Base-by-base conservation (phyloP, 23 red algal genomes). In the Gracilaria vermiculophylla region DNA sequence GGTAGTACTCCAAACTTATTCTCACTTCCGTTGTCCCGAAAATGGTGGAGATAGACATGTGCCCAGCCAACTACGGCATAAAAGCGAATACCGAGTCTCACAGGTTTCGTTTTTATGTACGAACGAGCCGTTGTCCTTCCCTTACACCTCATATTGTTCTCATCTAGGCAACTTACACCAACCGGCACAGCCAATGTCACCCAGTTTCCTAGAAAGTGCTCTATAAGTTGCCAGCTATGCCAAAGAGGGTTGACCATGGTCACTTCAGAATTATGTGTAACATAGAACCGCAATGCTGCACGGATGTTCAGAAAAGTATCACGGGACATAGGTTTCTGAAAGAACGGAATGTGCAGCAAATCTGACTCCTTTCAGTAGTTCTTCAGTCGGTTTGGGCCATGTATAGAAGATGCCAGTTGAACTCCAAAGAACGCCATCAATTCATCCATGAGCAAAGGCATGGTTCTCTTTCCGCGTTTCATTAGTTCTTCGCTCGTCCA, bases 51-150 rank as follows among this genome's bases (percentile, higher is more conserved):
- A 53, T 4, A 76, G 6, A n/a, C 71, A 32, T 49, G 50, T n/a
- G 6, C 33, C 71, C 71, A 49, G 2, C 20, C 71, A 5, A 49
- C 37, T 17, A 52, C 15, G 6, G 33, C 71, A 76, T 76, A 76
- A n/a, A 76, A 76, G 29, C 71, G 71, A 49, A 76, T 76, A 28
- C 35, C 39, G n/a, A 76, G 50, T 40, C 37, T 45, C 12, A 76
- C 48, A 20, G 71, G 71, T 53, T 49, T 76, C 10, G 21, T 25
- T 49, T 48, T 76, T n/a, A 76, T 76, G 20, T 76, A 76, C 14
- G 43, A 52, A 31, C 71, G 8, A 2, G 71, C 71, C 10, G 36
- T n/a, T 3, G 35, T 76, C 15, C 71, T 49, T 6, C 43, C 71
- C 27, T 76, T 76, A 25, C 37, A 76, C 24, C 37, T 35, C 29